Evolutionary conservation across 371 early-diverging fungal species (phyloP).

Genomic region (Apophysomyces trapeziformis): DNA sequence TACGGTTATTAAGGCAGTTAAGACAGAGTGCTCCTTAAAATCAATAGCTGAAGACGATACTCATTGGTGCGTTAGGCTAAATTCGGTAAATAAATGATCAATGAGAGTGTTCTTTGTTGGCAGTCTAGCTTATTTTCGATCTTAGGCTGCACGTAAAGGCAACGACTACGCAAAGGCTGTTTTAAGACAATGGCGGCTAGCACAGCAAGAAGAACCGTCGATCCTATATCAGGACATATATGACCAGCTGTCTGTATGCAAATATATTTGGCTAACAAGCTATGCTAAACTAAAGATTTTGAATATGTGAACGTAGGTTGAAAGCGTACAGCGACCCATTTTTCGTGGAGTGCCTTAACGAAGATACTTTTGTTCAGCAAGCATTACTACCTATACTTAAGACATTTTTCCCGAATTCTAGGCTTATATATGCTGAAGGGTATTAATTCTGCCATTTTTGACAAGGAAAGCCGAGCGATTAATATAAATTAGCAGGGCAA

Average conservation of each 20-base stretch:
- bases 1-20: background rate
- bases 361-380: slow-evolving; percentile 17
- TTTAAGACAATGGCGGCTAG: slow-evolving; percentile 6
- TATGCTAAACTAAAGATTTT: background rate
- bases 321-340: slow-evolving; percentile 12
- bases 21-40: slow-evolving; percentile 2
- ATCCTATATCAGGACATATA: background rate
- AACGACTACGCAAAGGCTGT: slow-evolving; percentile 1
- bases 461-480: background rate
- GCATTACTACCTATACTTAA: slow-evolving; percentile 11
- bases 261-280: background rate
- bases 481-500: background rate
- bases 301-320: slow-evolving; percentile 2
- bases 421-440: slow-evolving; percentile 12
- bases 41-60: slow-evolving; percentile 9
- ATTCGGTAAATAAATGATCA: background rate
- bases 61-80: slow-evolving; percentile 3
- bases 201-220: slow-evolving; percentile 1
- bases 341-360: background rate
- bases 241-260: slow-evolving; percentile 1
- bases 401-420: slow-evolving; percentile 12
- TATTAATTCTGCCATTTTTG: background rate
- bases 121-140: background rate
- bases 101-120: background rate
- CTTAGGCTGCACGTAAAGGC: slow-evolving; percentile 8